Conservation (phyloP, 2,329 filamentous ascomycete genomes). For the Colletotrichum horii region DNA sequence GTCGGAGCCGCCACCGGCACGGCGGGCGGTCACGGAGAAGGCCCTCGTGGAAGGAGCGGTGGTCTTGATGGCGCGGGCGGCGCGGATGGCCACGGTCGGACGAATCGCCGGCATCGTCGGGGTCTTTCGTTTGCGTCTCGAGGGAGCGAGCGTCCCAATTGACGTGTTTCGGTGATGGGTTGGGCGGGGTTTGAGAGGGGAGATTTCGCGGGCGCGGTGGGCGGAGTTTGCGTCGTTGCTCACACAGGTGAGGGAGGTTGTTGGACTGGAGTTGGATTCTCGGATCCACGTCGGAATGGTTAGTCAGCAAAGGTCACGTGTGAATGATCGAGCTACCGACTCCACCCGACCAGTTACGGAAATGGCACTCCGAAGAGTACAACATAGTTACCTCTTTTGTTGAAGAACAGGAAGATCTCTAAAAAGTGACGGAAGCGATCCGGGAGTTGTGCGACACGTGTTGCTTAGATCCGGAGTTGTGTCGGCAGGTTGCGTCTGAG, state of each 20-base stretch:
- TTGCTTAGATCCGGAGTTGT: background rate
- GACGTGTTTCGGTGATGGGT: background rate
- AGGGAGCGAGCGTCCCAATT: background rate
- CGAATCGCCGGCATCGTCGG: slow-evolving; percentile 23
- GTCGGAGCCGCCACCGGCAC: slow-evolving; percentile 58
- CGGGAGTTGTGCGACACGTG: background rate
- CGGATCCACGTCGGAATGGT: slow-evolving; percentile 7
- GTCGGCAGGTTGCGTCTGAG: background rate
- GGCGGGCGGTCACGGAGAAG: slow-evolving; percentile 51
- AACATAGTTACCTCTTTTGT: background rate
- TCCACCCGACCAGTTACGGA: slow-evolving; percentile 4
- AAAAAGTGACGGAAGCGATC: background rate
- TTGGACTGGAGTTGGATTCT: slow-evolving; percentile 22
- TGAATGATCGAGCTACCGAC: background rate
- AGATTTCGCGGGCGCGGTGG: slow-evolving; percentile 3
- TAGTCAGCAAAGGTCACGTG: slow-evolving; percentile 15
- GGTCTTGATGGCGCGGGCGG: slow-evolving; percentile 38
- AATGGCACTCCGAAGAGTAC: background rate
- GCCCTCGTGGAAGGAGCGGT: slow-evolving; percentile 32
- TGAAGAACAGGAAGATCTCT: background rate
- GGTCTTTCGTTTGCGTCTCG: background rate
- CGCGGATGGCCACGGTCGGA: slow-evolving; percentile 23
- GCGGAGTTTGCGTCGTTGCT: slow-evolving; percentile 18
- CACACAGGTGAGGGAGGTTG: slow-evolving; percentile 12
- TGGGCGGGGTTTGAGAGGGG: background rate